Evolutionary conservation across 768 basidiomycete species (phyloP), one percentile per base, ranked within the genome.

Genomic region (Mrakia blollopis): DNA sequence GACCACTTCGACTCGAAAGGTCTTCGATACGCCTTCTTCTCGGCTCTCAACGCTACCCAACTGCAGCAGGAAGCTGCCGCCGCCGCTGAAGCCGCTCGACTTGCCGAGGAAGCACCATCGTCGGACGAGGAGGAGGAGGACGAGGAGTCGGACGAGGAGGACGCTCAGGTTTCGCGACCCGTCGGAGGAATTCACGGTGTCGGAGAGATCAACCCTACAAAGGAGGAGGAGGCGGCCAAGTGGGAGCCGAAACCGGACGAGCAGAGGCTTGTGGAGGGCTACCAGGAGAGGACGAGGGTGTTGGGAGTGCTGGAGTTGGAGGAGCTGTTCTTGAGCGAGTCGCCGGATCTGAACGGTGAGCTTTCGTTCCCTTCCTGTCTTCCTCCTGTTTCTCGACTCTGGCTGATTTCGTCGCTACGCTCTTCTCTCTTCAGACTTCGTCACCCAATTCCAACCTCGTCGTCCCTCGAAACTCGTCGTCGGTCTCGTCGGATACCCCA

Each of bases 401-500:
- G 25, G 23, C 44, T 72, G 32, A 72, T 65, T 6, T n/a, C 13
- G 4, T 5, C 61, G 44, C 61, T 44, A 81, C 39, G 47, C n/a
- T n/a, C 25, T 62, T 69, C 18, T 50, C 47, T 21, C 18, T 50
- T 28, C 78, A 93, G 92, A 82, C 50, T 93, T 93, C 80, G 82
- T 85, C 18, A 88, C 89, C 78, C 81, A 87, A 0, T 86, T 62
- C 32, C 77, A 85, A 25, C 88, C 89, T n/a, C 85, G 88, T 67
- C 82, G 85, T 13, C 88, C 90, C 0, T 83, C 85, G 35, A 93
- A 89, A 82, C 86, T 93, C 4, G 88, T 90, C 8, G 89, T 97
- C 54, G 94, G 94, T 44, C 88, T 99, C 21, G 97, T 99, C 60
- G 97, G 97, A 39, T 98, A 99, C 82, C 97, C 97, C 0, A 99